Conservation (phyloP, 768 basidiomycete genomes). For the Nidularia sp. region DNA sequence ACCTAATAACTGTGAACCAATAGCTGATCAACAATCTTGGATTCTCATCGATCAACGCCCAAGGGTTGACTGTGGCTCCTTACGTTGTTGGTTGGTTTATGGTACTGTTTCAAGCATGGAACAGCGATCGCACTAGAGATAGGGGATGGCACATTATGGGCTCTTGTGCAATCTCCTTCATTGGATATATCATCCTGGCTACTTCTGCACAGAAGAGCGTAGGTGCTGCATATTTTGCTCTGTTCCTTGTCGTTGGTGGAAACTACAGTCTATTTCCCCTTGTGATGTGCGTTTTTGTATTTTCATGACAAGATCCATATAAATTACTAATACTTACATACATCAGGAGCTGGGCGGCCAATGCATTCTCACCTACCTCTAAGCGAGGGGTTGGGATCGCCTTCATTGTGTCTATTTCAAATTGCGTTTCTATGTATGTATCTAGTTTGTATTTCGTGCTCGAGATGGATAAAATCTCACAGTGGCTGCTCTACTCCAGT, state of each 20-base stretch:
- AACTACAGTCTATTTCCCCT: constrained; percentile 54
- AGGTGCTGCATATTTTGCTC: constrained; percentile 52
- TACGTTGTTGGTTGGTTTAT: constrained; percentile 54
- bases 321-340: neutral
- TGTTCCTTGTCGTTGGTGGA: constrained; percentile 53
- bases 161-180: constrained; percentile 37
- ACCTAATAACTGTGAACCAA: too few relatives aligned
- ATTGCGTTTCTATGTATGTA: constrained; percentile 51
- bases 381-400: constrained; percentile 59
- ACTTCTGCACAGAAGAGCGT: constrained; percentile 45
- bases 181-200: constrained; percentile 54
- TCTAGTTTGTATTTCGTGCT: too few relatives aligned
- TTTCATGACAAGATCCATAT: neutral
- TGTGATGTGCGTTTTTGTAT: constrained; percentile 41
- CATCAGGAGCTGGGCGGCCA: constrained; percentile 55
- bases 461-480: neutral
- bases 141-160: constrained; percentile 51
- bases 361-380: constrained; percentile 53
- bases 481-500: constrained; percentile 16
- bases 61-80: constrained; percentile 56
- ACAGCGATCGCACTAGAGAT: constrained; percentile 50
- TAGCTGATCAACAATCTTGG: constrained; percentile 54
- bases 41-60: constrained; percentile 51
- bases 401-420: constrained; percentile 57
- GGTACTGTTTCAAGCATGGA: constrained; percentile 50